A percentile compares a stretch with the other conserved stretches of the same genome.
These are phyloP conservation scores for Colletotrichum eleusines DNA, from an alignment of 2,329 filamentous ascomycete genomes.

Conservation along the genomic window DNA sequence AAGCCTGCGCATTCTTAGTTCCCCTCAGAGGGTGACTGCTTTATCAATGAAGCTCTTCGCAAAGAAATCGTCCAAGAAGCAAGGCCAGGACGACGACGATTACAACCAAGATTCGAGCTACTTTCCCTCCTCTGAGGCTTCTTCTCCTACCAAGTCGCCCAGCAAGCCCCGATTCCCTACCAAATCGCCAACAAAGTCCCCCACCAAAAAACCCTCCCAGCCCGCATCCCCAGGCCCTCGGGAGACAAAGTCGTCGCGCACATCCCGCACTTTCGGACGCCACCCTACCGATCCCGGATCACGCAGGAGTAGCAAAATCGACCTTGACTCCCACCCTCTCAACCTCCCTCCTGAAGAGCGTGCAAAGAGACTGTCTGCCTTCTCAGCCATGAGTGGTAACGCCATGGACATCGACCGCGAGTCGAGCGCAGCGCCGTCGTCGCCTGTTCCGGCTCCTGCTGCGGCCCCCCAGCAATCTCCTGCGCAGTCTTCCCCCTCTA, in stretches of 20 bases:
- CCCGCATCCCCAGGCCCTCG: conserved; percentile 46
- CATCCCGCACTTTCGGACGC: conserved; percentile 60
- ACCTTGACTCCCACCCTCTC: conserved; percentile 84
- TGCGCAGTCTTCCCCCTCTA: conserved; percentile 60
- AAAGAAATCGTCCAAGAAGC: conserved; percentile 59
- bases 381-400: conserved; percentile 69
- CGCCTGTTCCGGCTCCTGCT: conserved; percentile 59
- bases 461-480: conserved; percentile 53
- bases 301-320: conserved; percentile 65
- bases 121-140: conserved; percentile 52
- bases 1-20: conserved; percentile 40
- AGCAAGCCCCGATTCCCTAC: conserved; percentile 47
- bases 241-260: conserved; percentile 56
- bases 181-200: conserved; percentile 47
- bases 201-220: conserved; percentile 53
- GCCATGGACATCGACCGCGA: conserved; percentile 85
- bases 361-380: conserved; percentile 74
- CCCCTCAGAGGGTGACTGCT: conserved; percentile 37
- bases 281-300: conserved; percentile 62
- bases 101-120: conserved; percentile 48
- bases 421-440: conserved; percentile 62
- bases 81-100: conserved; percentile 53
- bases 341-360: conserved; percentile 92
- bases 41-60: conserved; percentile 66
- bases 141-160: conserved; percentile 46